Base-by-base conservation (phyloP, 108 stramenopile species). In the Fragilariopsis cylindrus region DNA sequence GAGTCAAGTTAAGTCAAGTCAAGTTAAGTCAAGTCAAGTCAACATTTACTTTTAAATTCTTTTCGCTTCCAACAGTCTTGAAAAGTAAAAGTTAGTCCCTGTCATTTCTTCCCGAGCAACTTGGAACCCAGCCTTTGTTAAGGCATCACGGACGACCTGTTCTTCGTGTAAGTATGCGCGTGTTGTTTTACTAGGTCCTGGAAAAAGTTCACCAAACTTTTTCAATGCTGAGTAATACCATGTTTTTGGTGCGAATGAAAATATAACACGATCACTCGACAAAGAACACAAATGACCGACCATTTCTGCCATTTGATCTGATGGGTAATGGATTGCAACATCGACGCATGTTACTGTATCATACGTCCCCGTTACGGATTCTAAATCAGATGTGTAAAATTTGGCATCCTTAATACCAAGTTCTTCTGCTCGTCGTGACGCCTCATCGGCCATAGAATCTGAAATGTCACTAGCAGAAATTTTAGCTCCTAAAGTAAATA, bases 241-340 rank as follows among this genome's bases (percentile, higher is more conserved):
- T 15, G 96, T 98, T 80, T 98, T 93, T 50, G 98, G 98, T 39
- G 98, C 98, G 75, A 98, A 98, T 16, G 94, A 96, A 66, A 98
- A 90, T 43, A 97, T 84, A 15, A 98, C 88, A 68, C 95, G 85
- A 49, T 93, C 85, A 16, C 90, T 84, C 4, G 97, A 78, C 64
- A 98, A 72, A 57, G 81, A 79, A 77, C 96, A 96, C 60, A 98
- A 82, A 78, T 95, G 92, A 60, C 62, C 81, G 7, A 98, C 90
- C 95, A 98, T 96, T 56, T 93, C 94, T 40, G 83, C 69, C 95
- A 98, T 96, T 74, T 98, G 96, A 0, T 96, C 95, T 1, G 95
- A 92, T 46, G 98, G 98, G 83, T 98, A 98, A 76, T 98, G 98
- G 77, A 98, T 98, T 62, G 97, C 97, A 56, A 98, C 98, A 80